Base-by-base conservation (phyloP, 495 filamentous ascomycete species). In the Amniculicola lignicola region DNA sequence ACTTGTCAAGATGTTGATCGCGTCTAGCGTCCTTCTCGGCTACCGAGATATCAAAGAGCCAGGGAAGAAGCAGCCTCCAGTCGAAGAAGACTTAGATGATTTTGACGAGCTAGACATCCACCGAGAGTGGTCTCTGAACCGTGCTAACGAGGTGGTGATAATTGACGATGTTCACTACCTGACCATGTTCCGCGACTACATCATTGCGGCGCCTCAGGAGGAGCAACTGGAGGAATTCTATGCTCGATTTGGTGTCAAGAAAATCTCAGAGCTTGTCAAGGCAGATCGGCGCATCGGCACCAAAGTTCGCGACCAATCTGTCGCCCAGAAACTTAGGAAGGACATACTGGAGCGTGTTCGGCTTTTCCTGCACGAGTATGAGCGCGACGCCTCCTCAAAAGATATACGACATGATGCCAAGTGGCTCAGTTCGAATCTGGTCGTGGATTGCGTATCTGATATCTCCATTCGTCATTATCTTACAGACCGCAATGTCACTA, bases 351-450 rank as follows among this genome's bases (percentile, higher is more conserved):
- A 99, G 67, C 85, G 93, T 25, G 83, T 83, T 40, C 85, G 91
- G 46, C 75, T 99, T 12, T 97, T 96, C 69, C 69, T 97, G 40
- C 82, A 96, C 64, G 87, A 92, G 43, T 81, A 85, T 35, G 65
- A 74, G 0, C 51, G 74, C 3, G 84, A 90, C 49, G 52, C 33
- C 15, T 64, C 61, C 10, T 54, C 61, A 21, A 59, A 59, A 25
- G 71, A 79, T 7, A 81, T 97, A 55, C 86, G 85, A 50, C 88
- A 89, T 63, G 90, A 95, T 67, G 78, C 80, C 11, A 84, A 81
- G 61, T 99, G 93, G 93, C 75, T 97, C 7, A 90, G 95, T 66
- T 86, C 88, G 57, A 88, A 92, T 59, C 72, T 99, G 11, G 76
- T 72, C 7, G 86, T 97, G n/a, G 75, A 84, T 51, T 77, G 82